A percentile compares a stretch with the other conserved stretches of the same genome.
Conservation (phyloP, 2,329 filamentous ascomycete genomes). For the Aureobasidium sp. region DNA sequence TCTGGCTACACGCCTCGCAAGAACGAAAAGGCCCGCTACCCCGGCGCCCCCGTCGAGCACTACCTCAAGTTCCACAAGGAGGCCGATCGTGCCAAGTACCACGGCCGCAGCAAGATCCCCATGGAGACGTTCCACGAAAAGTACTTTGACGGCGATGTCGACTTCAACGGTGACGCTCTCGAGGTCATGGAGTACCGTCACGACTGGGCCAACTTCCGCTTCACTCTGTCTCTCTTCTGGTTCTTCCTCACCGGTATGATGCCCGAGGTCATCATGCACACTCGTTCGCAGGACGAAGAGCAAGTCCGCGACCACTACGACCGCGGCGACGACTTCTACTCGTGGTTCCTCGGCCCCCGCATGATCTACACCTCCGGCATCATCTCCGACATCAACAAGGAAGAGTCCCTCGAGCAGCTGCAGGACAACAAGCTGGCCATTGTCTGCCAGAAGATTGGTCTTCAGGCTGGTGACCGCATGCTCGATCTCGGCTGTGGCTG, state of each 20-base stretch:
- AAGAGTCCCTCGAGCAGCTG: constrained; percentile 88
- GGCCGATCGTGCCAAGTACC: constrained; percentile 58
- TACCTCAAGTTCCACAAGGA: constrained; percentile 75
- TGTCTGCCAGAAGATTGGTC: constrained; percentile 90
- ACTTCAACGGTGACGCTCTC: constrained; percentile 88
- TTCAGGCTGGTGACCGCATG: constrained; percentile 72
- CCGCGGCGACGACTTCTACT: constrained; percentile 96
- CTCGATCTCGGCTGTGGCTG: constrained; percentile 97
- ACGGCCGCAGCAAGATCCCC: constrained; percentile 72
- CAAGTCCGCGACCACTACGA: constrained; percentile 98
- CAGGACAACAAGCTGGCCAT: constrained; percentile 96
- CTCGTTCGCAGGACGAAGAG: constrained; percentile 89
- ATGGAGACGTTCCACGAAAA: constrained; percentile 95
- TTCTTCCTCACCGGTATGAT: constrained; percentile 84
- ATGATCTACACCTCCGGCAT: constrained; percentile 99
- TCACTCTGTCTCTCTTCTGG: constrained; percentile 78
- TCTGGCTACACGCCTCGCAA: constrained; percentile 79
- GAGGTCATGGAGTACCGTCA: constrained; percentile 90
- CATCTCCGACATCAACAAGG: constrained; percentile 77
- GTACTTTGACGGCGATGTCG: constrained; percentile 92
- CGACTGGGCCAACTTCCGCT: constrained; percentile 93
- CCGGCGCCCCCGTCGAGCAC: constrained; percentile 80
- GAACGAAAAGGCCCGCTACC: constrained; percentile 84
- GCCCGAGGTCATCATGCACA: constrained; percentile 87
- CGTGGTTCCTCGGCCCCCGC: constrained; percentile 94